Base-by-base conservation (phyloP, 257 asterid genomes). In the Plantago major region DNA sequence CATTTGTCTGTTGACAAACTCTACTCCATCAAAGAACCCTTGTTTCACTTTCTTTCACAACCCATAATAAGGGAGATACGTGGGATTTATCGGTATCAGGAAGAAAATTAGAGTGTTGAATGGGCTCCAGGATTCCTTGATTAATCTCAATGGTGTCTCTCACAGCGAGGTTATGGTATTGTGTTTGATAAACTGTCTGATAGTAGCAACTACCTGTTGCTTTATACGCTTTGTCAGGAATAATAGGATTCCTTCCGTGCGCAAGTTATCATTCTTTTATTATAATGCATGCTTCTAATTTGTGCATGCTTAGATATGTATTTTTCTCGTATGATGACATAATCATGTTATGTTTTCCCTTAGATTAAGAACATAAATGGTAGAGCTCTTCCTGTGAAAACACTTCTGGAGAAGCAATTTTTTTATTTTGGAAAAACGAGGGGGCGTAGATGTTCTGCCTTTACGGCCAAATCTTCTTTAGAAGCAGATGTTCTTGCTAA, bases 401-500 rank as follows among this genome's bases (percentile, higher is more conserved):
- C 74, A 42, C 58, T 73, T 33, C 55, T 74, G 30, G 74, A 42
- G 52, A 72, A 73, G 58, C 68, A 38, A 2, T 55, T 16, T 62
- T 63, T 38, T 42, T 55, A 42, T 70, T 47, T 66, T 46, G 60
- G 71, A 19, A 69, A 61, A 59, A 52, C 42, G 40, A 66, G 46
- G 48, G 55, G 68, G 60, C 70, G 16, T 28, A 67, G 8, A 46
- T 69, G 40, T 73, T 40, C 65, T 15, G 65, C 62, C 49, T 67
- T 74, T 55, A 78, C 67, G 72, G 71, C 73, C 63, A 82, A 80
- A 72, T 53, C 87, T 61, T 78, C 96, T 30, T 3, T 64, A 60
- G 82, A 79, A 74, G 82, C 78, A 4, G 84, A 77, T 40, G 46
- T 77, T 53, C 69, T 80, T 42, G 74, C 75, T 18, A 81, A 81